phyloP scores from a whole-genome alignment of 495 filamentous ascomycete species.

The Tuber umbilicatum region DNA sequence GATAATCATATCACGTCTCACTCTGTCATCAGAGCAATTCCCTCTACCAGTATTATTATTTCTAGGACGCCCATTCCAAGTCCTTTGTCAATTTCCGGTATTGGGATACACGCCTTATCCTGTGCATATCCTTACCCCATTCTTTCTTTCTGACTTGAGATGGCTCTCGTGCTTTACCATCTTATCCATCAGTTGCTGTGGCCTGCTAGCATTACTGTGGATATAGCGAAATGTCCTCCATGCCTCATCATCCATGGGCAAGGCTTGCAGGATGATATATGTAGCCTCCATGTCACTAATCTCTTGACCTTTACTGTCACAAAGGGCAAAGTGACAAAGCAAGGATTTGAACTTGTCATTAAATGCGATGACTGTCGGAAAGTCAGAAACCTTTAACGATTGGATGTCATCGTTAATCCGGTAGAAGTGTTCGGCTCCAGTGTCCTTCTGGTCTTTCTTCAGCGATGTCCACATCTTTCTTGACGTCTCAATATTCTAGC shows the following conservation, averaged over 20 bases:
- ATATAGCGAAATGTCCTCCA: background rate
- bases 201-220: background rate
- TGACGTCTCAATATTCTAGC: too few relatives aligned
- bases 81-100: accelerated
- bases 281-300: background rate
- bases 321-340: background rate
- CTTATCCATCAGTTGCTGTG: background rate
- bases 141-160: background rate
- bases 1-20: background rate
- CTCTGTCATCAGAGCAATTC: background rate
- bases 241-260: background rate
- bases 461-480: too few relatives aligned
- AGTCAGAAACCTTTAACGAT: background rate
- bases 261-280: background rate
- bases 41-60: background rate
- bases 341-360: background rate
- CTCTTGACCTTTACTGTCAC: background rate
- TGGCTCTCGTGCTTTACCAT: background rate
- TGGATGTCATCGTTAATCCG: background rate
- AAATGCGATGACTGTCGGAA: background rate
- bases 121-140: background rate
- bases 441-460: too few relatives aligned
- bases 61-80: accelerated
- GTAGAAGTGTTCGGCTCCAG: too few relatives aligned
- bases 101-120: background rate